phyloP scores from a whole-genome alignment of 768 basidiomycete genomes.

The Guyanaporus albipodus region DNA sequence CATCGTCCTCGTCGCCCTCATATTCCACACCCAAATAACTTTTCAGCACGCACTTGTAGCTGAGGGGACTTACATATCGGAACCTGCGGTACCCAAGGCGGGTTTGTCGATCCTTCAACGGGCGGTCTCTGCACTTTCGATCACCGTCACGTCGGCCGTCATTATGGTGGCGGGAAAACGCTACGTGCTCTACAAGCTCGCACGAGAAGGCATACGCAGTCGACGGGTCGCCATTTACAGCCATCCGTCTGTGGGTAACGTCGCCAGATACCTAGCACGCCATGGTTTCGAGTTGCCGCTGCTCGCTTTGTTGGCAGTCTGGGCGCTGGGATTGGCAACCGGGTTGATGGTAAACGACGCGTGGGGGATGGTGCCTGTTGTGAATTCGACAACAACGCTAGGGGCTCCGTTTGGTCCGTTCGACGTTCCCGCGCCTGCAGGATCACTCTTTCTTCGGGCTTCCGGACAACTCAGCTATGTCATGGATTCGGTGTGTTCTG shows the following conservation, averaged over 20 bases:
- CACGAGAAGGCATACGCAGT: neutral
- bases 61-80: no score
- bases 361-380: neutral
- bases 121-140: neutral
- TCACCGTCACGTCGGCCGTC: neutral
- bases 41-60: no score
- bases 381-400: neutral
- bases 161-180: neutral
- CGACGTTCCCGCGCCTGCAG: no score
- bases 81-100: no score
- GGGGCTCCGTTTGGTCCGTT: neutral
- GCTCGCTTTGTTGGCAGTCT: slow-evolving; percentile 1
- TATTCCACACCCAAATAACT: neutral
- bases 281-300: neutral
- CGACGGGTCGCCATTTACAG: slow-evolving; percentile 3
- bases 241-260: neutral
- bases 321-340: neutral
- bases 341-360: slow-evolving; percentile 1
- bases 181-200: slow-evolving; percentile 3
- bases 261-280: neutral
- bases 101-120: slow-evolving; percentile 1
- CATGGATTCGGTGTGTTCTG: neutral
- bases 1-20: neutral
- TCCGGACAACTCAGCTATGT: neutral
- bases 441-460: no score